These are phyloP conservation scores for Eimeria tenella DNA, from an alignment of 169 alveolate species.

Conservation along the genomic window DNA sequence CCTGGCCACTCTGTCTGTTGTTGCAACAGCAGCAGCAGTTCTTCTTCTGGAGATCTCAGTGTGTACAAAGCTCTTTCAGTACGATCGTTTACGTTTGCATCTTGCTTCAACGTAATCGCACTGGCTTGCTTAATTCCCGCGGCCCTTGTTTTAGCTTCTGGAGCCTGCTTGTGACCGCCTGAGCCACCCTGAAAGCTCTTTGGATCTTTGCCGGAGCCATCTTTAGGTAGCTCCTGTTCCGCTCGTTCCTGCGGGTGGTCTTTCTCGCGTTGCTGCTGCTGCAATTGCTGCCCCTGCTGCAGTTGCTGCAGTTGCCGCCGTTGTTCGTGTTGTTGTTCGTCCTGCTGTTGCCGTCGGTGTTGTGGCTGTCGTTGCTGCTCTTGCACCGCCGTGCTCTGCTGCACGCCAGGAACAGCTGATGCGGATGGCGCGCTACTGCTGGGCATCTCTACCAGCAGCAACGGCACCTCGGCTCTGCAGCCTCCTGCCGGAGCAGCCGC, in stretches of 20 bases:
- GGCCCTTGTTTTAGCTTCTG: neutral
- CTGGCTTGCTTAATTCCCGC: neutral
- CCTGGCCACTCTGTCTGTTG: conserved; percentile 45
- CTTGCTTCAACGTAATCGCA: neutral
- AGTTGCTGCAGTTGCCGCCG: neutral
- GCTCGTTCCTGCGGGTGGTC: neutral
- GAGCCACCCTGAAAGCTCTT: neutral
- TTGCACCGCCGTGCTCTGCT: neutral
- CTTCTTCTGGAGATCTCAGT: conserved; percentile 9
- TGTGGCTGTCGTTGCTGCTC: neutral
- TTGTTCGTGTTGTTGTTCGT: neutral
- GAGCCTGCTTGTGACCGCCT: neutral
- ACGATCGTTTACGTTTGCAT: neutral
- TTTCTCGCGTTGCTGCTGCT: neutral
- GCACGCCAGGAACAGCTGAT: neutral
- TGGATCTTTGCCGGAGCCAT: too few relatives aligned
- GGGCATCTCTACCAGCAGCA: neutral
- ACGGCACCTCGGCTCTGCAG: neutral
- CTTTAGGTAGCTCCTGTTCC: too few relatives aligned
- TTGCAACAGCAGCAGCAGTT: conserved; percentile 20
- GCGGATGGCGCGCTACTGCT: neutral
- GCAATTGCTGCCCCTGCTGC: neutral
- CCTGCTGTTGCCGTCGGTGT: neutral
- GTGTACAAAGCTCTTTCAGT: neutral
- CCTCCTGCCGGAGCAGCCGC: conserved; percentile 38